A percentile compares a stretch with the other conserved stretches of the same genome.
Conservation (phyloP, 192 early-diverging fungal genomes). For the Chytriomyces sp. region DNA sequence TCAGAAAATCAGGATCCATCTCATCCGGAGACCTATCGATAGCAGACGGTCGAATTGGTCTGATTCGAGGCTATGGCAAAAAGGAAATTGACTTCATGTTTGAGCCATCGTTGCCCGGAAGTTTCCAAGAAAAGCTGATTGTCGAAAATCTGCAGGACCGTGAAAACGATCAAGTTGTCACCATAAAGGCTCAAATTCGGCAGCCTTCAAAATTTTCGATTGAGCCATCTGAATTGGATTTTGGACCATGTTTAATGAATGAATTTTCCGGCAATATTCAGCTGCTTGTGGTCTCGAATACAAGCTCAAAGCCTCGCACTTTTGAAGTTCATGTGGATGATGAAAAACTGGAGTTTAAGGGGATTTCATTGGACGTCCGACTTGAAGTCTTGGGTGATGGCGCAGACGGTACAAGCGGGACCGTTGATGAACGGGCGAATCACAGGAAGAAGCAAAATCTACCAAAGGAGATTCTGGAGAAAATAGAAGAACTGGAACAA, state of each 20-base stretch:
- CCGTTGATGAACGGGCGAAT: constrained; percentile 35
- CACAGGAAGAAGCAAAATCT: constrained; percentile 31
- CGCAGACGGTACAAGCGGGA: constrained; percentile 14
- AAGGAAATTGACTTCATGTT: constrained; percentile 93
- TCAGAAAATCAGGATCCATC: constrained; percentile 94
- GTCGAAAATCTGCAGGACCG: constrained; percentile 91
- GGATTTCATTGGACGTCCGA: constrained; percentile 25
- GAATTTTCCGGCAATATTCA: constrained; percentile 58
- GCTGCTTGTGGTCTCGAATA: constrained; percentile 80
- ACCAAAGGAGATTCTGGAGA: constrained; percentile 84
- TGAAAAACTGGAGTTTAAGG: constrained; percentile 57
- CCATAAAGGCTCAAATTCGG: constrained; percentile 88
- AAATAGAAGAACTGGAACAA: constrained; percentile 95
- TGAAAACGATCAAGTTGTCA: constrained; percentile 76
- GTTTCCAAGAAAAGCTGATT: constrained; percentile 81
- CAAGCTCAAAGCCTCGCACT: constrained; percentile 71
- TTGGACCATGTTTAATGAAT: constrained; percentile 72
- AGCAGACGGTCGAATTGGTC: constrained; percentile 77
- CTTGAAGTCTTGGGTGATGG: constrained; percentile 22
- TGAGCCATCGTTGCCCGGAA: constrained; percentile 85
- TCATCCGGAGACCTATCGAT: constrained; percentile 90
- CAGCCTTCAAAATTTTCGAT: constrained; percentile 89
- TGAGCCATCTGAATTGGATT: constrained; percentile 72
- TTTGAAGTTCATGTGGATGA: constrained; percentile 81
- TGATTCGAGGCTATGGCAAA: constrained; percentile 89